Evolutionary conservation across 805 yeast genomes (phyloP).

Genomic region (Candida taoyuanica): DNA sequence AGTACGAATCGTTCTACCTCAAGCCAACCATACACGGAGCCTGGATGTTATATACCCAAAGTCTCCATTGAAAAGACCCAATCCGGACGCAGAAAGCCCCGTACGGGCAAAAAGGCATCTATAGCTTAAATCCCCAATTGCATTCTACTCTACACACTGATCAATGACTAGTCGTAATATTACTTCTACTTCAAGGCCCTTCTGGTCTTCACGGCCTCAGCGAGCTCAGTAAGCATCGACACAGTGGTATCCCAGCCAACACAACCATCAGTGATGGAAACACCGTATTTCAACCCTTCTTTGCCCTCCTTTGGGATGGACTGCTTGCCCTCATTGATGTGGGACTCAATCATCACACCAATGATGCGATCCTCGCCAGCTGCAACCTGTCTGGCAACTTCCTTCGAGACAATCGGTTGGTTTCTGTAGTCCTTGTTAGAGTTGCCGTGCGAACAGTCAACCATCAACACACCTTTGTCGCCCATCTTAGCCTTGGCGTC

Average conservation of each 20-base stretch:
- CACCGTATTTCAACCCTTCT: constrained; percentile 80
- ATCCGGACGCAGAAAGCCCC: constrained; percentile 4
- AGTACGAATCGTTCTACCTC: not conserved
- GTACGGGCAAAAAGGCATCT: no score
- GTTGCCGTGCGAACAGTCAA: constrained; percentile 98
- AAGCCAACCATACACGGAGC: no score
- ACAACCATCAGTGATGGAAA: constrained; percentile 96
- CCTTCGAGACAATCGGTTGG: constrained; percentile 88
- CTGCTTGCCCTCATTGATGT: constrained; percentile 91
- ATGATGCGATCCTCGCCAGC: constrained; percentile 75
- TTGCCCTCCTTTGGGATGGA: constrained; percentile 78
- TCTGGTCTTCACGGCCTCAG: constrained; percentile 81
- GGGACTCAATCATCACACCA: constrained; percentile 95
- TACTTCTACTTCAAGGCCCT: constrained; percentile 38
- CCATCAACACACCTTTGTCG: constrained; percentile 60
- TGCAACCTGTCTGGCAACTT: constrained; percentile 76
- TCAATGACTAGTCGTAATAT: not conserved
- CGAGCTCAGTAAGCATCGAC: constrained; percentile 68
- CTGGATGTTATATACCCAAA: constrained; percentile 1
- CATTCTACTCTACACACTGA: not conserved
- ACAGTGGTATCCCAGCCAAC: constrained; percentile 89
- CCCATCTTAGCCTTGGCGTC: constrained; percentile 66
- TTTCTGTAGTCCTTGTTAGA: constrained; percentile 90
- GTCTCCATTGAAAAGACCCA: constrained; percentile 20
- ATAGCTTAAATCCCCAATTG: no score